Evolutionary conservation across 1,284 basidiomycete genomes (phyloP), one percentile per base, ranked within the genome.

Genomic region (Gymnopus androsaceus): DNA sequence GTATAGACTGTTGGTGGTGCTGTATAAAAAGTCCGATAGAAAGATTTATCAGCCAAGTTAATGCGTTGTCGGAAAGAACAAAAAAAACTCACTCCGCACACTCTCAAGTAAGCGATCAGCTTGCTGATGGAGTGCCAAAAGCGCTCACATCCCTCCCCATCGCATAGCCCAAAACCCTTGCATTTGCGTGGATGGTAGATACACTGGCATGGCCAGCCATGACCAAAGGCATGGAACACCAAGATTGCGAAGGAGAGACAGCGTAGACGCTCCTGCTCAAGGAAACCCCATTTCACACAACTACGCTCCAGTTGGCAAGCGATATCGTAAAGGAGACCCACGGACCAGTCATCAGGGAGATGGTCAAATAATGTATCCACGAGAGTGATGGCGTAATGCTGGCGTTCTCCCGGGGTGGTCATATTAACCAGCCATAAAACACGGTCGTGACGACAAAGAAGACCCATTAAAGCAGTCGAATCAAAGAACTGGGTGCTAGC

Each of bases 71-170:
- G 21, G 12, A 33, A 31, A 56, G n/a, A 38, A 33, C n/a, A 34
- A 19, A 31, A 21, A 37, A 28, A 12, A 62, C 61, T 25, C 48
- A 68, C 66, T n/a, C 68, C 69, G 25, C 60, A 67, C 1, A 72
- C 67, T 19, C 62, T 58, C 0, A 66, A 42, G 23, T 60, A 59
- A 6, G 68, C 58, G 47, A 68, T 68, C 3, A 69, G 51, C 17
- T 59, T 37, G 21, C 64, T 64, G n/a, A 70, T 61, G 14, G 65
- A 62, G 51, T 65, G 66, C 72, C 71, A 75, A 42, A 74, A 63
- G 3, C 63, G 40, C 49, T 75, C 70, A 56, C 67, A 69, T 3
- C 72, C 71, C 56, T 74, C 72, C 8, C 72, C 72, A 63, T 73
- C 64, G 0, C 64, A 59, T 9, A 70, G 57, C 0, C 71, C 71